These are phyloP conservation scores for Naumovozyma castellii DNA, from an alignment of 805 yeast genomes.

Conservation along the genomic window DNA sequence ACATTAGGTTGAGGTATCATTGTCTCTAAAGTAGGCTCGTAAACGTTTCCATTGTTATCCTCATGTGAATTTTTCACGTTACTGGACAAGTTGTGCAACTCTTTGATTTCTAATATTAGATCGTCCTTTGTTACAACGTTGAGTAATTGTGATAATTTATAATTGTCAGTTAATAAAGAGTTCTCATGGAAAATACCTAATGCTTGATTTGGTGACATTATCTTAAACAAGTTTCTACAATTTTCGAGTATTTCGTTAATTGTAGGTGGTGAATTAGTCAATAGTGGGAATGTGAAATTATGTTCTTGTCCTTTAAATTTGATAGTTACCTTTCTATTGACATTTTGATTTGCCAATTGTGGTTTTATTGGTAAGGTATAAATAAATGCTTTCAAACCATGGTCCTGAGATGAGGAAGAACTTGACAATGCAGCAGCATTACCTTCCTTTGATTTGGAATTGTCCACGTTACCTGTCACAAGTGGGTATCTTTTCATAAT, in stretches of 20 bases:
- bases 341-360: slow-evolving; percentile 29
- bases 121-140: slow-evolving; percentile 10
- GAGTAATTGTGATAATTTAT: slow-evolving; percentile 38
- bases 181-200: slow-evolving; percentile 10
- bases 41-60: neutral
- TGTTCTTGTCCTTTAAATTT: slow-evolving; percentile 46
- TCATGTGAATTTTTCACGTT: neutral
- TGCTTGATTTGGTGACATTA: slow-evolving; percentile 17
- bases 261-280: slow-evolving; percentile 72
- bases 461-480: slow-evolving; percentile 15
- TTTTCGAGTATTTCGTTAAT: slow-evolving; percentile 68
- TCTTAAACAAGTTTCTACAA: slow-evolving; percentile 63
- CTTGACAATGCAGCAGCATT: neutral
- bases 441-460: neutral
- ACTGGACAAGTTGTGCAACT: neutral
- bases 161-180: slow-evolving; percentile 34
- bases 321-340: slow-evolving; percentile 35
- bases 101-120: neutral
- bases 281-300: slow-evolving; percentile 54
- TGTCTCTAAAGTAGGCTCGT: neutral
- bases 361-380: slow-evolving; percentile 30
- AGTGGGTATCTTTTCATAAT: slow-evolving; percentile 59
- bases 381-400: slow-evolving; percentile 2
- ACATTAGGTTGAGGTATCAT: neutral
- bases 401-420: neutral